A percentile compares a stretch with the other conserved stretches of the same genome.
These are phyloP conservation scores for Fusarium austroafricanum DNA, from an alignment of 2,329 filamentous ascomycete species.

Conservation along the genomic window DNA sequence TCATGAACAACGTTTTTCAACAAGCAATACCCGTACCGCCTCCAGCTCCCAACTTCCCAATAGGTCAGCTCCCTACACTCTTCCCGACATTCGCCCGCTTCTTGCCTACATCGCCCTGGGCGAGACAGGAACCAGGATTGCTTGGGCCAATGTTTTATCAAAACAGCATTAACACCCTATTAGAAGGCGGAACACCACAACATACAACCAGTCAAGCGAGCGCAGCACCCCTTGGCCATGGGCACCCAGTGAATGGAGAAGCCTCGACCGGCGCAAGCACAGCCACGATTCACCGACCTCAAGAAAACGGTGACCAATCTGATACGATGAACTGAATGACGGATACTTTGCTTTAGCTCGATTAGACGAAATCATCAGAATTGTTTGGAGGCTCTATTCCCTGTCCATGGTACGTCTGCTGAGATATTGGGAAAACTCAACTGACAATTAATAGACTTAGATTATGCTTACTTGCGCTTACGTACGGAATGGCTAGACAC, in stretches of 20 bases:
- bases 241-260: constrained; percentile 41
- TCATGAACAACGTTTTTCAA: constrained; percentile 24
- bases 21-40: constrained; percentile 47
- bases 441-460: constrained; percentile 32
- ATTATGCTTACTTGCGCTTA: constrained; percentile 21
- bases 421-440: neutral
- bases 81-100: constrained; percentile 33
- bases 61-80: constrained; percentile 41
- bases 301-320: constrained; percentile 31
- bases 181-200: constrained; percentile 40
- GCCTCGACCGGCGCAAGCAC: constrained; percentile 51
- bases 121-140: constrained; percentile 31
- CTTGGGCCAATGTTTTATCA: constrained; percentile 41
- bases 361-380: constrained; percentile 24
- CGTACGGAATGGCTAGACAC: constrained; percentile 33
- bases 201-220: constrained; percentile 43
- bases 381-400: constrained; percentile 26
- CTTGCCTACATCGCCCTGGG: constrained; percentile 33
- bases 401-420: constrained; percentile 36
- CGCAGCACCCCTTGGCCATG: constrained; percentile 45
- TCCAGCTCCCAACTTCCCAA: constrained; percentile 39
- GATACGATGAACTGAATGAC: constrained; percentile 41
- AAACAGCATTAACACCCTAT: constrained; percentile 47
- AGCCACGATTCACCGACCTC: constrained; percentile 50
- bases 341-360: constrained; percentile 21